These are phyloP conservation scores for Jasminum sambac DNA, from an alignment of 257 asterid species.

Conservation along the genomic window DNA sequence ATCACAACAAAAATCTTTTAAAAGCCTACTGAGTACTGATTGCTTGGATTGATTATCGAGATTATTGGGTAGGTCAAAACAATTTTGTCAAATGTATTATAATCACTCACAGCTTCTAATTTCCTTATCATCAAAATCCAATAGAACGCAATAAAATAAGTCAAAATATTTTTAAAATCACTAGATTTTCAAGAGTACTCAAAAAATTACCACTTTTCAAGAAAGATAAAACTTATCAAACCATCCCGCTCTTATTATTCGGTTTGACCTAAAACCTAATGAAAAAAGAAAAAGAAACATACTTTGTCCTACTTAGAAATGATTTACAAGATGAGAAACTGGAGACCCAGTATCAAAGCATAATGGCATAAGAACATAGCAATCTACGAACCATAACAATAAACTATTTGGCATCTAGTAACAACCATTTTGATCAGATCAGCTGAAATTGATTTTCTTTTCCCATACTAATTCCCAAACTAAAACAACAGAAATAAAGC, in stretches of 20 bases:
- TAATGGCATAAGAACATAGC: neutral
- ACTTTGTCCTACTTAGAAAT: neutral
- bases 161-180: too few species aligned
- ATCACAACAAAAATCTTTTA: too few species aligned
- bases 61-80: too few species aligned
- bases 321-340: neutral
- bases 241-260: neutral
- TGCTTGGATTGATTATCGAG: too few species aligned
- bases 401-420: neutral
- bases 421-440: neutral
- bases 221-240: too few species aligned
- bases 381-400: neutral
- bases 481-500: neutral
- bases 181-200: too few species aligned
- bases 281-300: neutral
- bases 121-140: too few species aligned
- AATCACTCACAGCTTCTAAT: too few species aligned
- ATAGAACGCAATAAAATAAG: too few species aligned
- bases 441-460: neutral
- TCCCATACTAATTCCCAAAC: neutral
- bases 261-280: neutral
- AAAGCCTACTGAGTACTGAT: too few species aligned
- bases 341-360: neutral
- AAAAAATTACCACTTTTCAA: too few species aligned
- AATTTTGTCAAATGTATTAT: too few species aligned